These are phyloP conservation scores for Metschnikowia cubensis DNA, from an alignment of 805 yeast genomes.

Conservation along the genomic window DNA sequence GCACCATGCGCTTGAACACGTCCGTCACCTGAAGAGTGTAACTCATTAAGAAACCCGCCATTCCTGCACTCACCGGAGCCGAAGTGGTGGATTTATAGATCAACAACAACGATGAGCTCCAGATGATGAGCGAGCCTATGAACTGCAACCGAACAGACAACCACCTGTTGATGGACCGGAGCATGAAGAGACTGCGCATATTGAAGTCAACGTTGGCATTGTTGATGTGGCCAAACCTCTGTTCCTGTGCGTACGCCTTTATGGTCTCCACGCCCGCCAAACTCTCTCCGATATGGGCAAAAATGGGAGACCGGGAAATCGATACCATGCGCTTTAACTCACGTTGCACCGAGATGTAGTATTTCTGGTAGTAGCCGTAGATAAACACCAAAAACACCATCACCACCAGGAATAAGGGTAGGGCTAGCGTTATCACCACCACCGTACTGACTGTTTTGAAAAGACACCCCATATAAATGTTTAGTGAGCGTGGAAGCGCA, in stretches of 20 bases:
- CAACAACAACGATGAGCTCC: constrained; percentile 48
- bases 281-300: constrained; percentile 71
- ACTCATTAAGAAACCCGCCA: constrained; percentile 62
- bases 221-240: constrained; percentile 58
- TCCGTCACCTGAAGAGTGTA: constrained; percentile 57
- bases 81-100: constrained; percentile 30
- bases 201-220: constrained; percentile 46
- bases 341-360: constrained; percentile 82
- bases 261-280: constrained; percentile 74
- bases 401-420: constrained; percentile 53
- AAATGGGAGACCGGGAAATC: constrained; percentile 56
- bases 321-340: constrained; percentile 56
- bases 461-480: constrained; percentile 42
- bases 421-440: constrained; percentile 46
- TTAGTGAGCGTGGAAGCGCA: constrained; percentile 51
- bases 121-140: constrained; percentile 54
- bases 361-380: constrained; percentile 67
- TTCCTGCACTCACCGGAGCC: constrained; percentile 50
- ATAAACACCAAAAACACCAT: constrained; percentile 47
- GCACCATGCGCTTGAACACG: constrained; percentile 52
- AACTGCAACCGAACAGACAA: constrained; percentile 56
- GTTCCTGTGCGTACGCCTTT: constrained; percentile 66
- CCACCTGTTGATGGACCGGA: constrained; percentile 63
- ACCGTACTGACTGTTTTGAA: constrained; percentile 48
- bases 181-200: constrained; percentile 44